A percentile compares a stretch with the other conserved stretches of the same genome.
These are phyloP conservation scores for Tympanopsis confertula DNA, from an alignment of 2,329 filamentous ascomycete genomes.

Conservation along the genomic window DNA sequence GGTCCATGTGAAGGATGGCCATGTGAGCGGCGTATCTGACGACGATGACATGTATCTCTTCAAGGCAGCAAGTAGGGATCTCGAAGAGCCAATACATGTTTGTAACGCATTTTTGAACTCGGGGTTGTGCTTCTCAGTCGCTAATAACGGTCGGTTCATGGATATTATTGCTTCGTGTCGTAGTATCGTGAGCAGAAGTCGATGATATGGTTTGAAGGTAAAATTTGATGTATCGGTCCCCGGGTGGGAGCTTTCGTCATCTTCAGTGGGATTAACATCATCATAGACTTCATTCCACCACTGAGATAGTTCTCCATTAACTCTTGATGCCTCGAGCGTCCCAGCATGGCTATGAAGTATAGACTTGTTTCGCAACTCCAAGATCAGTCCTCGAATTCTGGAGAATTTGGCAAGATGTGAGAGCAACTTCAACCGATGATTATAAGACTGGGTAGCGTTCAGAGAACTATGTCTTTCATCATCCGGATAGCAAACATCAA, in stretches of 20 bases:
- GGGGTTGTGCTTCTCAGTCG: slow-evolving; percentile 26
- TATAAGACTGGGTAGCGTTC: slow-evolving; percentile 6
- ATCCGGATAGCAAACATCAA: slow-evolving; percentile 43
- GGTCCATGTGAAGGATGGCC: slow-evolving; percentile 39
- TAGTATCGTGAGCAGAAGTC: slow-evolving; percentile 26
- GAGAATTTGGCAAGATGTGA: slow-evolving; percentile 32
- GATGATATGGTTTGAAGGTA: slow-evolving; percentile 19
- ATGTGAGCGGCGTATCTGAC: slow-evolving; percentile 21
- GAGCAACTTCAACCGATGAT: slow-evolving; percentile 20
- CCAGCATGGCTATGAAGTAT: slow-evolving; percentile 30
- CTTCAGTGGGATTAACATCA: slow-evolving; percentile 19
- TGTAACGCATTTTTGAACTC: slow-evolving; percentile 35
- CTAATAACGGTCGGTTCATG: slow-evolving; percentile 35
- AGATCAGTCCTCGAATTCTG: slow-evolving; percentile 33
- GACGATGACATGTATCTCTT: slow-evolving; percentile 13
- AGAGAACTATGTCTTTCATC: slow-evolving; percentile 27
- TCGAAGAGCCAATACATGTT: slow-evolving; percentile 35
- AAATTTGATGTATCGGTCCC: slow-evolving; percentile 5
- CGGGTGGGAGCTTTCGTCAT: slow-evolving; percentile 13
- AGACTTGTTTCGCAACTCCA: slow-evolving; percentile 39
- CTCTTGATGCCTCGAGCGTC: slow-evolving; percentile 26
- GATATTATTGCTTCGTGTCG: slow-evolving; percentile 38
- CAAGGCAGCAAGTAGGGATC: slow-evolving; percentile 29
- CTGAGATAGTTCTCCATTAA: slow-evolving; percentile 33
- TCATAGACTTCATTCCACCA: slow-evolving; percentile 43